Evolutionary conservation across 768 basidiomycete species (phyloP).

Genomic region (Tubosaeta sp.): DNA sequence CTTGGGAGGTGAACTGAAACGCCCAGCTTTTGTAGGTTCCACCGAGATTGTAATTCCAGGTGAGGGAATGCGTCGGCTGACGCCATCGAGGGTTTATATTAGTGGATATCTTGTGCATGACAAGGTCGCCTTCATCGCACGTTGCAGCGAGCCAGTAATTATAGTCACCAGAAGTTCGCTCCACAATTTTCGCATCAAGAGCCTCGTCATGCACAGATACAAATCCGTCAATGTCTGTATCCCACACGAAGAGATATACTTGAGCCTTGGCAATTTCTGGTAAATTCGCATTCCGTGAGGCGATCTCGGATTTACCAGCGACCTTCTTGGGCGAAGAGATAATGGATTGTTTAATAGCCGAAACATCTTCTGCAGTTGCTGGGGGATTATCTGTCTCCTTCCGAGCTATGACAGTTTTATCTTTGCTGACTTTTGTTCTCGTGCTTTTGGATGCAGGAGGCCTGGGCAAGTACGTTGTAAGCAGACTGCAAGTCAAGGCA

Average conservation of each 20-base stretch:
- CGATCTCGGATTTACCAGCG: constrained; percentile 14
- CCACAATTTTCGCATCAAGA: constrained; percentile 50
- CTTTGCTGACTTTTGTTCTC: constrained; percentile 14
- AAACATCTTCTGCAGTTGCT: constrained; percentile 1
- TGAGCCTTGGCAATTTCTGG: constrained; percentile 36
- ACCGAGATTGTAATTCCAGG: constrained; percentile 79
- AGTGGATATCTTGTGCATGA: constrained; percentile 60
- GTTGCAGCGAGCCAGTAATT: constrained; percentile 59
- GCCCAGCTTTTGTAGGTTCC: constrained; percentile 74
- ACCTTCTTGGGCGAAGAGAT: constrained; percentile 13
- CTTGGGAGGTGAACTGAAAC: constrained; percentile 57
- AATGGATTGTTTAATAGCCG: constrained; percentile 6
- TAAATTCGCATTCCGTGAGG: constrained; percentile 16
- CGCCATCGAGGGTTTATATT: constrained; percentile 75
- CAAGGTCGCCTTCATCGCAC: constrained; percentile 42
- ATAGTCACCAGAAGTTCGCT: constrained; percentile 42
- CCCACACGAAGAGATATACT: constrained; percentile 64
- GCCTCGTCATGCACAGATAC: constrained; percentile 42
- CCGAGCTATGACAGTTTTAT: constrained; percentile 10
- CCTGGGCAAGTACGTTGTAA: constrained; percentile 10
- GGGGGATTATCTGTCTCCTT: constrained; percentile 6
- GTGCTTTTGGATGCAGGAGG: constrained; percentile 20
- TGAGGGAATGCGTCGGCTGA: constrained; percentile 62
- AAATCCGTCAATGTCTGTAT: constrained; percentile 46
- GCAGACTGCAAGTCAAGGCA: neutral